Conservation (phyloP, 805 yeast species). For the Metschnikowia hibisci region DNA sequence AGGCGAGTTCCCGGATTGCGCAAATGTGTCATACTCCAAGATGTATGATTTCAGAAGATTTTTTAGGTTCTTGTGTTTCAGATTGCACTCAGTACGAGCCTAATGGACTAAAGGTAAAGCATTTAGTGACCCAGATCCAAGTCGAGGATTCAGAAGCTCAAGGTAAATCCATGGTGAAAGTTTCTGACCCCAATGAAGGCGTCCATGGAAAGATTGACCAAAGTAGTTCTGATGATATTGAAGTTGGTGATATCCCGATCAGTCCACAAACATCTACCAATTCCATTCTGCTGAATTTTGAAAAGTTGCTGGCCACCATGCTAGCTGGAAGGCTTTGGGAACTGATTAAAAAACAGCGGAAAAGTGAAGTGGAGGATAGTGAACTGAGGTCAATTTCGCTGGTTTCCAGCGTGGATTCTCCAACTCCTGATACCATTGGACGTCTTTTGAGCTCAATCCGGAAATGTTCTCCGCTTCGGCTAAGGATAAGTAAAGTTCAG, state of each 20-base stretch:
- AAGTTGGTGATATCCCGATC: background rate
- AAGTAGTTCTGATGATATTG: background rate
- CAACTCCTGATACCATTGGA: background rate
- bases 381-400: background rate
- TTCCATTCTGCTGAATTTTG: slow-evolving; percentile 1
- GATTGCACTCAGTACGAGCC: background rate
- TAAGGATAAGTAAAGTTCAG: background rate
- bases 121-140: background rate
- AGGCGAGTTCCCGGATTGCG: no score
- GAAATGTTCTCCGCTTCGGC: background rate
- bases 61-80: background rate
- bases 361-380: background rate
- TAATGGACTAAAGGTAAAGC: no score
- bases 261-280: background rate
- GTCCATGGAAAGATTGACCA: background rate
- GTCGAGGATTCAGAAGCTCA: background rate
- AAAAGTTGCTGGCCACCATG: background rate
- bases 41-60: background rate
- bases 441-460: background rate
- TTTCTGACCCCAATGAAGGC: background rate
- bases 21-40: no score
- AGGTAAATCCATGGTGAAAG: background rate
- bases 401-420: background rate
- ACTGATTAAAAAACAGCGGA: background rate
- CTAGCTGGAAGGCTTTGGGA: slow-evolving; percentile 1